Percentiles rank a stretch among this genome's conserved stretches.
phyloP scores from a whole-genome alignment of 495 filamentous ascomycete genomes.

The Penicillium dipodomyicola region DNA sequence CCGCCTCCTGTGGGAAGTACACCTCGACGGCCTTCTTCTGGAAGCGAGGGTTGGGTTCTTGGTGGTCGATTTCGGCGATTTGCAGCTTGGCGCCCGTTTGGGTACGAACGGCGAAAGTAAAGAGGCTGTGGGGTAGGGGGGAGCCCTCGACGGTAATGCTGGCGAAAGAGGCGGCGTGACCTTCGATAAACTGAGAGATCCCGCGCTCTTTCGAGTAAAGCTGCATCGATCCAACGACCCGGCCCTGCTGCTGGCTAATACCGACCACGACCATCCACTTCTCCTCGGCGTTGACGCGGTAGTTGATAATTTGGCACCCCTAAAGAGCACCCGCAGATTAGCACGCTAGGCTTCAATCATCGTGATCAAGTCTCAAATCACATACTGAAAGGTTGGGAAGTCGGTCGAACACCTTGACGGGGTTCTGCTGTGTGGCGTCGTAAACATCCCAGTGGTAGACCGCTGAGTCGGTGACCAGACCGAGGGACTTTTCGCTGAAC shows the following conservation, averaged over 20 bases:
- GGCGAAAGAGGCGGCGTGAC: constrained; percentile 94
- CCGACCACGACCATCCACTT: constrained; percentile 99
- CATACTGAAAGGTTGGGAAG: constrained; percentile 82
- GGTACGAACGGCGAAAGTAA: constrained; percentile 91
- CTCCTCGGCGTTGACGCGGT: constrained; percentile 89
- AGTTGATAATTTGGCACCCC: constrained; percentile 99
- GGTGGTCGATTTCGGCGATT: constrained; percentile 96
- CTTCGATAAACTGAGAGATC: constrained; percentile 97
- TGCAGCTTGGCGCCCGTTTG: constrained; percentile 90
- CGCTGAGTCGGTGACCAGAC: constrained; percentile 81
- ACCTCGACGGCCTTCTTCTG: constrained; percentile 95
- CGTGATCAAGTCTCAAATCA: constrained; percentile 14
- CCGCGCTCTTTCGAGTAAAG: constrained; percentile 92
- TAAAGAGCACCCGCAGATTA: constrained; percentile 35
- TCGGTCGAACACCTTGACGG: constrained; percentile 88
- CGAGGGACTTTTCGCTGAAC: constrained; percentile 83
- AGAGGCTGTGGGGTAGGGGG: constrained; percentile 86
- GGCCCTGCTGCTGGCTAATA: constrained; percentile 87
- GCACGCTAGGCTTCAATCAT: constrained; percentile 3
- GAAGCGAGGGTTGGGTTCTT: constrained; percentile 80
- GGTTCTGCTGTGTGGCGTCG: constrained; percentile 69
- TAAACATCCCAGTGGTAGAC: constrained; percentile 99
- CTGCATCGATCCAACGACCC: constrained; percentile 94
- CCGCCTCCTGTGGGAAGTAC: constrained; percentile 93
- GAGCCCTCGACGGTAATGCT: constrained; percentile 85